Conservation (phyloP, 73 alveolate species). For the Symbiodinium natans region DNA sequence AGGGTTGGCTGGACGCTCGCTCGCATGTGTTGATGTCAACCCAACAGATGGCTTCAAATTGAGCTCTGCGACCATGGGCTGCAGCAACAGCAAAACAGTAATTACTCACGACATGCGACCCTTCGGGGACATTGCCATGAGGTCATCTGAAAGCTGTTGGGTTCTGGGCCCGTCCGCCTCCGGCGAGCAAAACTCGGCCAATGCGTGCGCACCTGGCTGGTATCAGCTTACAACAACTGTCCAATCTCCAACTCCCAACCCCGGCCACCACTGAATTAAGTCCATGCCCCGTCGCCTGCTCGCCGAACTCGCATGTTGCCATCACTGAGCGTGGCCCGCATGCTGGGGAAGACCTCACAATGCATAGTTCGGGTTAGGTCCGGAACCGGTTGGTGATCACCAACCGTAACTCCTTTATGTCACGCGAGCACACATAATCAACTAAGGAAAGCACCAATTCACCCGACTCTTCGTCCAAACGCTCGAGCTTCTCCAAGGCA, state of each 20-base stretch:
- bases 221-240: no score
- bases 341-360: slow-evolving; percentile 35
- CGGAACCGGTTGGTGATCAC: not conserved
- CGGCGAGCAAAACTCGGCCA: slow-evolving; percentile 51
- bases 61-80: no score
- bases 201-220: slow-evolving; percentile 20
- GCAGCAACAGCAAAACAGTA: no score
- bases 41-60: no score
- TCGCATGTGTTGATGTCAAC: no score
- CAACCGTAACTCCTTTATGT: not conserved
- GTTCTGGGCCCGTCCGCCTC: no score
- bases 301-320: slow-evolving; percentile 68
- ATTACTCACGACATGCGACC: no score
- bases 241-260: not conserved
- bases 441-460: slow-evolving; percentile 1
- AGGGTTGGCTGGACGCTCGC: no score
- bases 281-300: no score
- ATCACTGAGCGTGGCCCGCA: slow-evolving; percentile 50
- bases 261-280: no score
- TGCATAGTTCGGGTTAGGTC: not conserved
- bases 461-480: slow-evolving; percentile 42
- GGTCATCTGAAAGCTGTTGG: no score
- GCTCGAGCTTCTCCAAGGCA: slow-evolving; percentile 25
- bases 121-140: no score
- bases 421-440: not conserved